These are phyloP conservation scores for Lactarius indigo DNA, from an alignment of 768 basidiomycete genomes.

Conservation along the genomic window DNA sequence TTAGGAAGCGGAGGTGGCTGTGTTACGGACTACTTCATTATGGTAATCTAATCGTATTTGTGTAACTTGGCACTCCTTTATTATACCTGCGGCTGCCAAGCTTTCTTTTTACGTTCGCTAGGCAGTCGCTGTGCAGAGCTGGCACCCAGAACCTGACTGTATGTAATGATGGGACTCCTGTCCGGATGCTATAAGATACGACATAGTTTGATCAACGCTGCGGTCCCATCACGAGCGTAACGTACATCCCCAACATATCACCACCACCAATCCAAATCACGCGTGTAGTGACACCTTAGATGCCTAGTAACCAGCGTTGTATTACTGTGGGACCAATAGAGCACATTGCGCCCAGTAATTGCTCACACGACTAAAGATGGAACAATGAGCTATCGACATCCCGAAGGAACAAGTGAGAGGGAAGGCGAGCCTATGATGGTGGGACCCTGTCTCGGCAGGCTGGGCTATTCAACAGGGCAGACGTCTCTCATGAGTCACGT, in stretches of 20 bases:
- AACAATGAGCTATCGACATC: background rate
- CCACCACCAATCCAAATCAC: background rate
- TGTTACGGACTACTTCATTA: constrained; percentile 10
- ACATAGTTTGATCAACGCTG: background rate
- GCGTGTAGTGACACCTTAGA: background rate
- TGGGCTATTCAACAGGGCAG: background rate
- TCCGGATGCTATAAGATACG: background rate
- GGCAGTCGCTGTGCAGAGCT: background rate
- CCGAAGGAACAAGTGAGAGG: background rate
- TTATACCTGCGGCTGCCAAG: constrained; percentile 1
- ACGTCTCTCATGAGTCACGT: too few relatives aligned
- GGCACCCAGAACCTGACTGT: background rate
- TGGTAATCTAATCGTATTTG: constrained; percentile 16
- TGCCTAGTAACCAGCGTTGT: background rate
- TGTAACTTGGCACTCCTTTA: background rate
- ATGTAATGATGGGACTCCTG: background rate
- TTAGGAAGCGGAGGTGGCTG: constrained; percentile 1
- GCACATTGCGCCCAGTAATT: background rate
- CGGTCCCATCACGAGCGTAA: background rate
- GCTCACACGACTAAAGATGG: background rate
- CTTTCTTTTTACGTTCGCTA: background rate
- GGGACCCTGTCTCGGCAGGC: background rate
- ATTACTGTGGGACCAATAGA: background rate
- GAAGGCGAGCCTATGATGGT: background rate
- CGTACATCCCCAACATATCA: background rate